Conservation (phyloP, 345 rosid genomes). For the Hibiscus trionum region DNA sequence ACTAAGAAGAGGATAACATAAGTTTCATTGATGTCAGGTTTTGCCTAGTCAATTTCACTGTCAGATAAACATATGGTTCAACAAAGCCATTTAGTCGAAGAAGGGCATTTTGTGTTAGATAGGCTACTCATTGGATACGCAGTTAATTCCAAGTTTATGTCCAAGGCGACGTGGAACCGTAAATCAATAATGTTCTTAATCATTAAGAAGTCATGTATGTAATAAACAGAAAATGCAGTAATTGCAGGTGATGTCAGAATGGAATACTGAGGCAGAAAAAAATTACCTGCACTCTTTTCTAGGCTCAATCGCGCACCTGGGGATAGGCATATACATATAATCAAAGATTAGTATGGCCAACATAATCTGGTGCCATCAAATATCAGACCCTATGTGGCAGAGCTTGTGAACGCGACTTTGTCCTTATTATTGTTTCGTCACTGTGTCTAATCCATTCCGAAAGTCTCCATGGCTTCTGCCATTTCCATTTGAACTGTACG, state of each 20-base stretch:
- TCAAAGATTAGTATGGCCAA: constrained; percentile 23
- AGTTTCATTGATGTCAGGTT: not conserved
- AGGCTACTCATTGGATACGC: too few relatives aligned
- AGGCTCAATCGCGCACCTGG: constrained; percentile 20
- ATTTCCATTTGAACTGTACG: constrained; percentile 96
- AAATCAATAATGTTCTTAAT: too few relatives aligned
- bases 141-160: too few relatives aligned
- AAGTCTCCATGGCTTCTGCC: constrained; percentile 99
- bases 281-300: constrained; percentile 35
- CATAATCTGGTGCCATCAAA: constrained; percentile 12
- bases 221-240: not conserved
- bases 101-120: too few relatives aligned
- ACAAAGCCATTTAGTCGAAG: too few relatives aligned
- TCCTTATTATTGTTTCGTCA: constrained; percentile 66
- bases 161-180: too few relatives aligned
- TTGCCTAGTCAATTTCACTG: too few relatives aligned
- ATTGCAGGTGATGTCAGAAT: not conserved
- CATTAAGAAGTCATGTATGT: too few relatives aligned
- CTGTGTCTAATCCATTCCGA: constrained; percentile 88
- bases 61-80: too few relatives aligned
- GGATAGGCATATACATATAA: constrained; percentile 18
- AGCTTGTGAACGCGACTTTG: constrained; percentile 58
- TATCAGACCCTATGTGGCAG: constrained; percentile 32
- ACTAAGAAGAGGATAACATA: not conserved
- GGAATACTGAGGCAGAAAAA: not conserved